A percentile compares a stretch with the other conserved stretches of the same genome.
phyloP scores from a whole-genome alignment of 2,329 filamentous ascomycete genomes.

The Bertia moriformis region DNA sequence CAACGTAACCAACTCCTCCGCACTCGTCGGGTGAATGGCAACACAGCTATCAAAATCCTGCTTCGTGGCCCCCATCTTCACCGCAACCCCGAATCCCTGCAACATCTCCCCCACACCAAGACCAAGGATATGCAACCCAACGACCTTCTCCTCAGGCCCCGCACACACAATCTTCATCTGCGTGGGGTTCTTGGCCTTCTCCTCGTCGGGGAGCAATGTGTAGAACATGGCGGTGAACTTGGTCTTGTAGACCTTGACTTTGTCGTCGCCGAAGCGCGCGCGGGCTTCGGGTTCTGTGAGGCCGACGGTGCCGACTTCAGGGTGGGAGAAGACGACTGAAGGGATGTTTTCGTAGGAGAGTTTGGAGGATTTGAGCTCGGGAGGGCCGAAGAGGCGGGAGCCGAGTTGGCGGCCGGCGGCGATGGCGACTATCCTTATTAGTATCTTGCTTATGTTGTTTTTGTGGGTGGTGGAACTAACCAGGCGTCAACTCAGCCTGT shows the following conservation, averaged over 20 bases:
- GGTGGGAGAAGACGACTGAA: constrained; percentile 76
- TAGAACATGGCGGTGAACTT: constrained; percentile 80
- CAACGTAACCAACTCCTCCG: constrained; percentile 61
- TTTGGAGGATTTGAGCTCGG: constrained; percentile 43
- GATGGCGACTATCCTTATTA: constrained; percentile 49
- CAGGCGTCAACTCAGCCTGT: constrained; percentile 63
- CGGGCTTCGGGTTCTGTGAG: constrained; percentile 67
- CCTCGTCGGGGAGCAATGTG: constrained; percentile 67
- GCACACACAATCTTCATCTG: constrained; percentile 68
- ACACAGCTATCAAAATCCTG: constrained; percentile 62
- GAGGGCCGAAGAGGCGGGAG: constrained; percentile 64
- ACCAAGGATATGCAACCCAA: constrained; percentile 74
- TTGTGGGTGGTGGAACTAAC: neutral
- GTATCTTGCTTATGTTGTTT: neutral
- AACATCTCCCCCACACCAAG: constrained; percentile 49
- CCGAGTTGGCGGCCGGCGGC: constrained; percentile 67
- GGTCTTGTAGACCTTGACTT: constrained; percentile 68
- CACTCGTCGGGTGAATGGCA: constrained; percentile 64
- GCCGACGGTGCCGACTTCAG: constrained; percentile 68
- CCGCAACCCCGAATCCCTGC: constrained; percentile 60
- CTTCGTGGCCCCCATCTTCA: constrained; percentile 73
- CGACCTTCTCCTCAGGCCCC: constrained; percentile 68
- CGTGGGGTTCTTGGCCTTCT: constrained; percentile 55
- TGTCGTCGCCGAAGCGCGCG: constrained; percentile 57
- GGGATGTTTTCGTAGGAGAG: constrained; percentile 69